Evolutionary conservation across 2,329 filamentous ascomycete genomes (phyloP).

Genomic region (Fusarium sp.): DNA sequence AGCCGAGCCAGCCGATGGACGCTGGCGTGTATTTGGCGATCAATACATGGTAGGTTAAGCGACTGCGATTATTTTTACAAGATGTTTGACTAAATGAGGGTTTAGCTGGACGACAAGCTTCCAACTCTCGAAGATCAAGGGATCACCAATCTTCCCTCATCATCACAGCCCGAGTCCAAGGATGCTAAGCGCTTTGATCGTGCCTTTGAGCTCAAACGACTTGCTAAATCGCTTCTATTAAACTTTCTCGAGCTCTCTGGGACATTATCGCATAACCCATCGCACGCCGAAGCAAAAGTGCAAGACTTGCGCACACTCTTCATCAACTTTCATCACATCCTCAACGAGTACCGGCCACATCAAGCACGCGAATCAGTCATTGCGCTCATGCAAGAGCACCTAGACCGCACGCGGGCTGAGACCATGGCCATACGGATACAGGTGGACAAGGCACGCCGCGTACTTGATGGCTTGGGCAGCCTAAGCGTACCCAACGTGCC

Average conservation of each 20-base stretch:
- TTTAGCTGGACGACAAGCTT: constrained; percentile 67
- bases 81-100: background rate
- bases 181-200: constrained; percentile 69
- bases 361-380: constrained; percentile 91
- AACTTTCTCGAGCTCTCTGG: constrained; percentile 89
- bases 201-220: constrained; percentile 74
- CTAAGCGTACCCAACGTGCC: constrained; percentile 49
- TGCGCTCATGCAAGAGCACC: constrained; percentile 84
- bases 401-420: constrained; percentile 77
- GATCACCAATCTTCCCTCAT: constrained; percentile 71
- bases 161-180: constrained; percentile 52
- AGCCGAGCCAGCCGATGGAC: constrained; percentile 73
- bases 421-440: constrained; percentile 73
- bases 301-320: constrained; percentile 82
- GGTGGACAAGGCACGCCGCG: constrained; percentile 75
- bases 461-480: constrained; percentile 74
- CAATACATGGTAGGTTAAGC: constrained; percentile 61
- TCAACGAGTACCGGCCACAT: constrained; percentile 94
- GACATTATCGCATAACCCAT: constrained; percentile 41
- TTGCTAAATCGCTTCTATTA: constrained; percentile 85
- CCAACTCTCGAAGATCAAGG: constrained; percentile 75
- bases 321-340: constrained; percentile 89
- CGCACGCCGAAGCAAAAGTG: constrained; percentile 74
- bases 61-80: background rate
- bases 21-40: constrained; percentile 79